A percentile compares a stretch with the other conserved stretches of the same genome.
phyloP scores from a whole-genome alignment of 192 early-diverging fungal genomes.

The Umbelopsis vinacea region DNA sequence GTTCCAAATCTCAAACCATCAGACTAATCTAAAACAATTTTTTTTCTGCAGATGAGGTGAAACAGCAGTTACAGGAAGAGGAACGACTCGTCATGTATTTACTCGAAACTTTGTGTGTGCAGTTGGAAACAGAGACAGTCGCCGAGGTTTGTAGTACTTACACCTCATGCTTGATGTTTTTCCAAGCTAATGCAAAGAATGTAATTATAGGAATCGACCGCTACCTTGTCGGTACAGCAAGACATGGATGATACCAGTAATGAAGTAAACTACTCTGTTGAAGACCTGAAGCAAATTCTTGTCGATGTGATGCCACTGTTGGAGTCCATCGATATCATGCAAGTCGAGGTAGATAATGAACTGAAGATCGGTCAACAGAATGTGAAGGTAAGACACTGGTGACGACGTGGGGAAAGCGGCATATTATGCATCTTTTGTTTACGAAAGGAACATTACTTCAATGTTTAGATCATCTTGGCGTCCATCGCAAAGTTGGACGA shows the following conservation, averaged over 20 bases:
- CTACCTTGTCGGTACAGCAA: background rate
- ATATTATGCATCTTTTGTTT: too few relatives aligned
- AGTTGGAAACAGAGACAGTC: background rate
- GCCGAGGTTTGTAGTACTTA: background rate
- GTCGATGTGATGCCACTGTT: constrained; percentile 36
- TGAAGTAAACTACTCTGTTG: constrained; percentile 19
- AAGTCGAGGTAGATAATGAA: constrained; percentile 42
- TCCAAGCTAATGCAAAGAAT: too few relatives aligned
- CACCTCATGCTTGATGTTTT: background rate
- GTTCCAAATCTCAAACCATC: background rate
- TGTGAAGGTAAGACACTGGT: constrained; percentile 33
- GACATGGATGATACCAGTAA: constrained; percentile 23
- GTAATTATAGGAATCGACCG: background rate
- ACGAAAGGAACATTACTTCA: too few relatives aligned
- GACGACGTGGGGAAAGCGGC: too few relatives aligned
- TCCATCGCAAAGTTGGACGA: constrained; percentile 10
- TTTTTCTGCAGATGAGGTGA: constrained; percentile 18
- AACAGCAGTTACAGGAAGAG: background rate
- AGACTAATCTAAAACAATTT: background rate
- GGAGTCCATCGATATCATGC: constrained; percentile 40
- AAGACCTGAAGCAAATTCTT: constrained; percentile 23
- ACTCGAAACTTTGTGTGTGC: background rate
- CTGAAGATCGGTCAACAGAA: constrained; percentile 33
- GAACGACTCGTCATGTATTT: constrained; percentile 1
- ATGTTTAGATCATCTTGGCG: background rate